Conservation (phyloP, 495 filamentous ascomycete genomes). For the Penicillium ochrochloron region DNA sequence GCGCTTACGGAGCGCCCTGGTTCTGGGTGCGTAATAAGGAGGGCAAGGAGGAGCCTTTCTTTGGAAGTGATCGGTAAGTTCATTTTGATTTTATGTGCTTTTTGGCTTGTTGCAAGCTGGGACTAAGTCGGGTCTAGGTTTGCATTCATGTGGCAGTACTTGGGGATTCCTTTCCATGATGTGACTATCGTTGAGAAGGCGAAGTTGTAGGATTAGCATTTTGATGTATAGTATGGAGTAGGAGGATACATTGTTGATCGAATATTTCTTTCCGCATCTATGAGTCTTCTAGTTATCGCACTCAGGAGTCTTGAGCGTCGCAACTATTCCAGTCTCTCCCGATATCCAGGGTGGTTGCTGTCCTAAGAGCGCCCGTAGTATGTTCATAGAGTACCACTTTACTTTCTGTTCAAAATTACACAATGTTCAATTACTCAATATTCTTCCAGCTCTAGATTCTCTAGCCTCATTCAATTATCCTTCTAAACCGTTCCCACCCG, state of each 20-base stretch:
- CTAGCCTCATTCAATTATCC: neutral
- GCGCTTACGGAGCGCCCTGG: conserved; percentile 79
- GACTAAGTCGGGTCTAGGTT: conserved; percentile 27
- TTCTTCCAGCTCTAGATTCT: neutral
- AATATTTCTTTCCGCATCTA: neutral
- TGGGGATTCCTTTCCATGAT: conserved; percentile 45
- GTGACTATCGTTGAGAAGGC: conserved; percentile 32
- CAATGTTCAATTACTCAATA: neutral
- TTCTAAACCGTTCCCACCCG: neutral
- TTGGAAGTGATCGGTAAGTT: conserved; percentile 71
- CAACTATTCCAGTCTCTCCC: neutral
- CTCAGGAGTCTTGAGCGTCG: no score
- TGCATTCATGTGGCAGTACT: conserved; percentile 47
- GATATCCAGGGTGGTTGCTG: no score
- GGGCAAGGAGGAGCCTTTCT: conserved; percentile 69
- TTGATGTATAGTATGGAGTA: neutral
- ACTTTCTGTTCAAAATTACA: no score
- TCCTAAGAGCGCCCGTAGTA: neutral
- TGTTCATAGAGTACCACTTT: neutral
- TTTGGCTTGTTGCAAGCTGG: neutral
- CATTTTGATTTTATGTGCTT: conserved; percentile 27
- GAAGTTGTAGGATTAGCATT: conserved; percentile 19
- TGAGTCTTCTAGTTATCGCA: neutral
- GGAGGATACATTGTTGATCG: neutral
- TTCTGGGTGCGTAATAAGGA: conserved; percentile 66